Conservation (phyloP, 495 filamentous ascomycete genomes). For the Tuber melanosporum region DNA sequence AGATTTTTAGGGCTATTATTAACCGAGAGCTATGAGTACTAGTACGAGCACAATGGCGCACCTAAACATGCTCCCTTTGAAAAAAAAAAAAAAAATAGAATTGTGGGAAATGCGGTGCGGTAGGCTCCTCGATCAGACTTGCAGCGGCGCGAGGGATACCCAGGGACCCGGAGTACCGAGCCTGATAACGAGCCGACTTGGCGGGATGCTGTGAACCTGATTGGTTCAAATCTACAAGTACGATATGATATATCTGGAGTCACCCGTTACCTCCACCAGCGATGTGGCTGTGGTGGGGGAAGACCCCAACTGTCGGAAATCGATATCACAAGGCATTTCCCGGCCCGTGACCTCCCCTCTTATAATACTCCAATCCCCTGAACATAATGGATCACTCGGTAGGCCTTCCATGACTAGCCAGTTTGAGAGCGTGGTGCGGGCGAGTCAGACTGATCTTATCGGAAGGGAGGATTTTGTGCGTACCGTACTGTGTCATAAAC, state of each 20-base stretch:
- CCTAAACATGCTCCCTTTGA: neutral
- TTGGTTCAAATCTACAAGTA: neutral
- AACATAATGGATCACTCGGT: constrained; percentile 4
- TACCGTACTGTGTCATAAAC: neutral
- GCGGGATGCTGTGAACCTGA: neutral
- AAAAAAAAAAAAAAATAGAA: neutral
- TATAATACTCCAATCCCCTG: neutral
- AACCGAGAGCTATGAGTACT: neutral
- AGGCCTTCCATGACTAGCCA: neutral
- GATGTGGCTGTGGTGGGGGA: neutral
- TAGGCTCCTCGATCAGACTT: neutral
- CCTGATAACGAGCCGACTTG: neutral
- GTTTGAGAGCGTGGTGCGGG: neutral
- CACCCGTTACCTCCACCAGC: neutral
- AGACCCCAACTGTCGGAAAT: neutral
- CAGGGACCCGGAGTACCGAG: neutral
- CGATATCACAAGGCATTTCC: neutral
- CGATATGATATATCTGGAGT: neutral
- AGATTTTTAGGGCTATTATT: neutral
- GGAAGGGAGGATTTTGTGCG: neutral
- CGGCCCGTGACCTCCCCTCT: neutral
- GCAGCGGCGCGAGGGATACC: neutral
- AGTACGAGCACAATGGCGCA: neutral
- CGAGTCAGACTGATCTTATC: neutral
- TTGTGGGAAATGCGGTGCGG: neutral